Evolutionary conservation across 345 rosid species (phyloP).

Genomic region (Viola odorata): DNA sequence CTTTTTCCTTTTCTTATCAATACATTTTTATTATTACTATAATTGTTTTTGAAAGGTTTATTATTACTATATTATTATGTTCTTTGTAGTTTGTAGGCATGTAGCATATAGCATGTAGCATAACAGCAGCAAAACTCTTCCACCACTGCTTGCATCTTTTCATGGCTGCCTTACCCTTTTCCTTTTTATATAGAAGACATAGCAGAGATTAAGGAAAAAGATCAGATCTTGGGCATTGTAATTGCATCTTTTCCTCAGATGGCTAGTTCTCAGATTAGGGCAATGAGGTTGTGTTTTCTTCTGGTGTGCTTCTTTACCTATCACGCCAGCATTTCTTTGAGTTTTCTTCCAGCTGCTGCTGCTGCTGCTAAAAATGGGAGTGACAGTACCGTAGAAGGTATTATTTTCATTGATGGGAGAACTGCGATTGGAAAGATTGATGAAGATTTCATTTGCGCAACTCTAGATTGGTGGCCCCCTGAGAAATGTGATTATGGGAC

Average conservation of each 20-base stretch:
- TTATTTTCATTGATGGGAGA: constrained; percentile 48
- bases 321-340: constrained; percentile 7
- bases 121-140: too few species aligned
- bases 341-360: constrained; percentile 14
- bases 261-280: constrained; percentile 28
- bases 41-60: too few species aligned
- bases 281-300: constrained; percentile 23
- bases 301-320: constrained; percentile 24
- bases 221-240: constrained; percentile 17
- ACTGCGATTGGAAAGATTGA: constrained; percentile 60
- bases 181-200: too few species aligned
- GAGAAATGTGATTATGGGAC: constrained; percentile 94
- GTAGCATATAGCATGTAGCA: neutral
- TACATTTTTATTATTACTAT: too few species aligned
- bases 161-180: constrained; percentile 9
- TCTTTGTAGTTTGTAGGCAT: too few species aligned
- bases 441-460: constrained; percentile 87
- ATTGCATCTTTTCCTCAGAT: constrained; percentile 16
- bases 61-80: too few species aligned
- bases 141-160: constrained; percentile 5
- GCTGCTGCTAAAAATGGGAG: constrained; percentile 14
- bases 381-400: constrained; percentile 27
- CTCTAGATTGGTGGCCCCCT: constrained; percentile 99
- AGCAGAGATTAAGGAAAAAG: neutral
- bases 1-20: too few species aligned